Percentiles rank a stretch among this genome's conserved stretches.
These are phyloP conservation scores for Calonectria pauciramosa DNA, from an alignment of 2,329 filamentous ascomycete genomes.

Conservation along the genomic window DNA sequence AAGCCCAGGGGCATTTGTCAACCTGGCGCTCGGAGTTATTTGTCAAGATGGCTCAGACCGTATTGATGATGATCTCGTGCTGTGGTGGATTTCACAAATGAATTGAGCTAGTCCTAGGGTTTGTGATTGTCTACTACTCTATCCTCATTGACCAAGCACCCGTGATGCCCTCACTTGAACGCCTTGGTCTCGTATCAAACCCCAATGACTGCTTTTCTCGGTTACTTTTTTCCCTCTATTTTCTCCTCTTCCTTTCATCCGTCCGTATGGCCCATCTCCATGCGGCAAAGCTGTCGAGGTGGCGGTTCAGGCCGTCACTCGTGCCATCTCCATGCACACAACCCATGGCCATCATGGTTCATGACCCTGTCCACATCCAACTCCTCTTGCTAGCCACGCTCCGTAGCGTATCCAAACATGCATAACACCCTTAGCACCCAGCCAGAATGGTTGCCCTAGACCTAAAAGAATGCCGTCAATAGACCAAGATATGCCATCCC, in stretches of 20 bases:
- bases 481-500: constrained; percentile 29
- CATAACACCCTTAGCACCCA: constrained; percentile 31
- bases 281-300: constrained; percentile 4
- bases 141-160: neutral
- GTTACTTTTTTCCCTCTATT: neutral
- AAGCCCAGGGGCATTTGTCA: neutral
- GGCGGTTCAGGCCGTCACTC: constrained; percentile 20
- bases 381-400: constrained; percentile 12
- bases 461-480: constrained; percentile 28
- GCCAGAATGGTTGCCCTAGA: constrained; percentile 24
- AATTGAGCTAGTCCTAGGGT: neutral
- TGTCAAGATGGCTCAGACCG: neutral
- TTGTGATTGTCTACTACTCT: neutral
- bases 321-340: constrained; percentile 20
- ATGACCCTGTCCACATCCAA: constrained; percentile 13
- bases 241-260: constrained; percentile 20
- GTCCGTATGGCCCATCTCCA: neutral
- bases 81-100: neutral
- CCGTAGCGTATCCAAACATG: constrained; percentile 21
- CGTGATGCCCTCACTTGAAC: neutral
- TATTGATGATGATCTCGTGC: neutral
- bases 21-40: constrained; percentile 4
- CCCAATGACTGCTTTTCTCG: neutral
- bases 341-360: constrained; percentile 18
- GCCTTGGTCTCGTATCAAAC: neutral